A percentile compares a stretch with the other conserved stretches of the same genome.
Evolutionary conservation across 495 filamentous ascomycete species (phyloP).

Genomic region (Daldinia childiae): DNA sequence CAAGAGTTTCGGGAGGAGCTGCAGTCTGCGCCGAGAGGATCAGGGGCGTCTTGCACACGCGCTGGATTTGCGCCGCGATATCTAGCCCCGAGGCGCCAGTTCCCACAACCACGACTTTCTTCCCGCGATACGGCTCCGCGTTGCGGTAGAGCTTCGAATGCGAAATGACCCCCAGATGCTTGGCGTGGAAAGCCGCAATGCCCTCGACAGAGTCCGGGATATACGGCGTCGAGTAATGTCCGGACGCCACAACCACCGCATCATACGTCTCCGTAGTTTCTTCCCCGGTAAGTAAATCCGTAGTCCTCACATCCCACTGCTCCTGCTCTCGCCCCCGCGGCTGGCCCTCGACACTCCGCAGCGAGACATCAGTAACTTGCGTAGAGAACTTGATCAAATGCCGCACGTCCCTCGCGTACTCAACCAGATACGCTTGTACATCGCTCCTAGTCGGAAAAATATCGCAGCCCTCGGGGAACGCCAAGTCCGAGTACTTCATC

Average conservation of each 20-base stretch:
- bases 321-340: constrained; percentile 48
- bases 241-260: constrained; percentile 84
- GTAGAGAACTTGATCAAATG: constrained; percentile 56
- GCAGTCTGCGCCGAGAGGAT: constrained; percentile 54
- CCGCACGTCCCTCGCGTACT: constrained; percentile 73
- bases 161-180: constrained; percentile 70
- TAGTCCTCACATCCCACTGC: constrained; percentile 60
- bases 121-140: constrained; percentile 63
- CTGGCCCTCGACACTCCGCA: constrained; percentile 20
- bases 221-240: constrained; percentile 79
- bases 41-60: constrained; percentile 52
- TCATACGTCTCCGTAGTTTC: constrained; percentile 67
- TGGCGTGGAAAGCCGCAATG: constrained; percentile 59
- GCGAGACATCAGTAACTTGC: constrained; percentile 50
- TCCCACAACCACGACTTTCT: constrained; percentile 74
- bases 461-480: constrained; percentile 67
- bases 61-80: constrained; percentile 77
- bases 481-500: constrained; percentile 80
- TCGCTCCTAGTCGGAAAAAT: constrained; percentile 76
- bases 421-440: constrained; percentile 76
- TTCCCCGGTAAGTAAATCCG: constrained; percentile 46
- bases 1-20: constrained; percentile 45
- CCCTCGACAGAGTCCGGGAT: constrained; percentile 64
- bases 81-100: constrained; percentile 82
- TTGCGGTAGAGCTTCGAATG: constrained; percentile 85